Conservation (phyloP, 2,329 filamentous ascomycete genomes). For the Aschersonia sp. region DNA sequence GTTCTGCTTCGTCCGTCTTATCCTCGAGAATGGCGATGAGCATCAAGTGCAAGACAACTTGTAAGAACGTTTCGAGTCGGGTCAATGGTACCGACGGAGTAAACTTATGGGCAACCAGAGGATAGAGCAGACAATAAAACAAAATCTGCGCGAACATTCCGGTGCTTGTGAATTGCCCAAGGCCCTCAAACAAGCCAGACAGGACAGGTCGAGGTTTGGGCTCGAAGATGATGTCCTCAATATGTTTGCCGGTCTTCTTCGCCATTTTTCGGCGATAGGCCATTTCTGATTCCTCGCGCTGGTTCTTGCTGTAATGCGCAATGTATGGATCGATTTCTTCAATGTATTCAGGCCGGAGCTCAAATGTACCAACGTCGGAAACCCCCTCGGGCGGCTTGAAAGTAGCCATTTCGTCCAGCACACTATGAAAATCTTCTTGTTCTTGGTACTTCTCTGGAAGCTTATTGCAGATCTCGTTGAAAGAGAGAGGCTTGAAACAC, state of each 20-base stretch:
- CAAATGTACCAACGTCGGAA: constrained; percentile 86
- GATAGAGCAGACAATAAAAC: constrained; percentile 76
- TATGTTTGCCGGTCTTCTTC: constrained; percentile 68
- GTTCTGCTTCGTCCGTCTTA: constrained; percentile 38
- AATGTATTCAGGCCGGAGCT: constrained; percentile 73
- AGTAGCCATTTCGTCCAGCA: constrained; percentile 74
- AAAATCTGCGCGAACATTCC: constrained; percentile 81
- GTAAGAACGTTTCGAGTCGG: constrained; percentile 78
- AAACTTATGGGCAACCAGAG: constrained; percentile 50
- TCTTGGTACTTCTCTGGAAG: constrained; percentile 83
- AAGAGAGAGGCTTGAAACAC: constrained; percentile 91
- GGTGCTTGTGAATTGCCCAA: constrained; percentile 70
- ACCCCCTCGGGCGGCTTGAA: constrained; percentile 86
- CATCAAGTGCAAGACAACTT: constrained; percentile 77
- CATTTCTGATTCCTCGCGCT: constrained; percentile 85
- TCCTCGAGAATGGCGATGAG: constrained; percentile 82
- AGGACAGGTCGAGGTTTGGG: constrained; percentile 65
- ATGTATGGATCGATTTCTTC: constrained; percentile 91
- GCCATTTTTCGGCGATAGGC: constrained; percentile 80
- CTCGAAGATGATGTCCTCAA: constrained; percentile 81
- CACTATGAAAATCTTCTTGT: constrained; percentile 70
- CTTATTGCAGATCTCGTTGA: constrained; percentile 77
- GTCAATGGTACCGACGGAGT: constrained; percentile 67
- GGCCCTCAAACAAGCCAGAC: constrained; percentile 60
- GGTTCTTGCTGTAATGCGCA: constrained; percentile 91